Conservation (phyloP, 805 yeast genomes). For the Kodamaea laetipori region DNA sequence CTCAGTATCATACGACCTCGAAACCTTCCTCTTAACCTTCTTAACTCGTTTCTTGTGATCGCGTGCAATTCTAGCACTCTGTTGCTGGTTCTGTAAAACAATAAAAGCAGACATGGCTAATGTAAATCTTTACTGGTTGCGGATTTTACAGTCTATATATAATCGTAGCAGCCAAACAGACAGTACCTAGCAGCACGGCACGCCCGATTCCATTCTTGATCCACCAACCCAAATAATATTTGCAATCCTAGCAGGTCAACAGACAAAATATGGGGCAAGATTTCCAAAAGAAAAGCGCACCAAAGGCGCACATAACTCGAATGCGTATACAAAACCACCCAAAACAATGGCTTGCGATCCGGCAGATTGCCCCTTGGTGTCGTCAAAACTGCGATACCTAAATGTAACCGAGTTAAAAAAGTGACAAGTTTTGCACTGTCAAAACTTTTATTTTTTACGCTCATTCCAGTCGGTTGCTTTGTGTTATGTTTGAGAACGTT, state of each 20-base stretch:
- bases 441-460: neutral
- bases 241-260: neutral
- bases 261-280: neutral
- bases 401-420: constrained; percentile 2
- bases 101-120: constrained; percentile 16
- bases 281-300: neutral
- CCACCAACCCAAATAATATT: constrained; percentile 4
- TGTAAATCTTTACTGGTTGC: neutral
- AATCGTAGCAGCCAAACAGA: neutral
- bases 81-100: constrained; percentile 11
- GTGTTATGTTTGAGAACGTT: constrained; percentile 3
- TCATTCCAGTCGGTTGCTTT: neutral
- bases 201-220: constrained; percentile 5
- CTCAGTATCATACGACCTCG: neutral
- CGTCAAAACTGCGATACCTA: constrained; percentile 1
- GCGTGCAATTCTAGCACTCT: constrained; percentile 9
- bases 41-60: constrained; percentile 9
- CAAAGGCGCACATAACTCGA: neutral
- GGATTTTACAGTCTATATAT: constrained; percentile 1
- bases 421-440: constrained; percentile 1
- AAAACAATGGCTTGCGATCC: constrained; percentile 3
- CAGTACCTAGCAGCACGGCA: neutral
- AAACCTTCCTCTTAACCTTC: neutral
- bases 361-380: constrained; percentile 1
- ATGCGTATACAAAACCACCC: no score